Conservation (phyloP, 2,329 filamentous ascomycete genomes). For the Chaetomium globosum region DNA sequence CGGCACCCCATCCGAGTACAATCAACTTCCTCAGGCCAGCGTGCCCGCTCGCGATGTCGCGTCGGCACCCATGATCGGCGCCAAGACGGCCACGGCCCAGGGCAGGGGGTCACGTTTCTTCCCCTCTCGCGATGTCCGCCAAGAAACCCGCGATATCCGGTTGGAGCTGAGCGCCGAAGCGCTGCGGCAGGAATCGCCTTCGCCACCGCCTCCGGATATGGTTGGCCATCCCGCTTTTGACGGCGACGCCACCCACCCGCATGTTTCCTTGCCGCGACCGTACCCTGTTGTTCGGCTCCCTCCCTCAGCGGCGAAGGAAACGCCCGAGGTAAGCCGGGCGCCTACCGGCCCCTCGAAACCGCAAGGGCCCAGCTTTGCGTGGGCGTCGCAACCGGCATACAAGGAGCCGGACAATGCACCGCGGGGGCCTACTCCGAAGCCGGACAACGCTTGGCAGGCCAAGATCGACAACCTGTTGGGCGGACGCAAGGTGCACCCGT, state of each 20-base stretch:
- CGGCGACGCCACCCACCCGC: conserved; percentile 65
- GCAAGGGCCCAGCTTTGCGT: conserved; percentile 31
- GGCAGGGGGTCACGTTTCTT: conserved; percentile 64
- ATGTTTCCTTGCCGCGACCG: conserved; percentile 69
- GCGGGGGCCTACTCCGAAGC: conserved; percentile 17
- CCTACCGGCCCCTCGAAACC: conserved; percentile 22
- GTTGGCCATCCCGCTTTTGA: conserved; percentile 73
- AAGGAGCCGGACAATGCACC: conserved; percentile 28
- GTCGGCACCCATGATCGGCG: conserved; percentile 30
- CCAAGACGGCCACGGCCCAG: conserved; percentile 41
- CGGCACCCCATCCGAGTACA: conserved; percentile 25
- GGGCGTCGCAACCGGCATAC: conserved; percentile 34
- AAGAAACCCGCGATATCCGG: conserved; percentile 43
- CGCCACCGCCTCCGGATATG: conserved; percentile 71
- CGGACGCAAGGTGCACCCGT: conserved; percentile 61
- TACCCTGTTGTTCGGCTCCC: conserved; percentile 81
- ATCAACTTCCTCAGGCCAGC: conserved; percentile 27
- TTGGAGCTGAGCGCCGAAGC: conserved; percentile 41
- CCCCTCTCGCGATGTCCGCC: conserved; percentile 49
- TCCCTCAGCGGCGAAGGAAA: conserved; percentile 53
- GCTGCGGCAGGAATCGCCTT: conserved; percentile 58
- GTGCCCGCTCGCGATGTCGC: conserved; percentile 23
- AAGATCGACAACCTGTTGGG: conserved; percentile 79
- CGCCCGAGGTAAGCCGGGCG: conserved; percentile 6
- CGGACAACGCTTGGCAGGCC: conserved; percentile 63